Conservation (phyloP, 805 yeast genomes). For the Candida ulmi region DNA sequence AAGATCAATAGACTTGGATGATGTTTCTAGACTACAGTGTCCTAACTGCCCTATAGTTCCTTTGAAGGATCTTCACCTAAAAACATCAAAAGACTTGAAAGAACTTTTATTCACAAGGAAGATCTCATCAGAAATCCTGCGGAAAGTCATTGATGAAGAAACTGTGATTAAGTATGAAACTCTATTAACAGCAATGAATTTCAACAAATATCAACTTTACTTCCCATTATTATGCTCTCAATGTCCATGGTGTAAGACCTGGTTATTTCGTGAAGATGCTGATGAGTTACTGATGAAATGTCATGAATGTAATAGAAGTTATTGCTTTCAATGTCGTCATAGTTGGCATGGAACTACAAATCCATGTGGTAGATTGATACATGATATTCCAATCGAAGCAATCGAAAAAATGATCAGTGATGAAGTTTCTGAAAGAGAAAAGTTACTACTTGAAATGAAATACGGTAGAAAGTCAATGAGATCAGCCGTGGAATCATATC, state of each 20-base stretch:
- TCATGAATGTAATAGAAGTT: conserved; percentile 43
- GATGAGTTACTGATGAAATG: conserved; percentile 46
- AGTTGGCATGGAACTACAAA: conserved; percentile 57
- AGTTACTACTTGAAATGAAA: conserved; percentile 29
- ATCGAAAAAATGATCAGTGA: conserved; percentile 14
- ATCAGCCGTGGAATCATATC: conserved; percentile 37
- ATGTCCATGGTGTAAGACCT: conserved; percentile 48
- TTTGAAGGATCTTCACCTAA: conserved; percentile 13
- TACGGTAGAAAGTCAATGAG: conserved; percentile 42
- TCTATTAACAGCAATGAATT: conserved; percentile 33
- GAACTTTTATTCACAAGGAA: conserved; percentile 35
- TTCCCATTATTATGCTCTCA: conserved; percentile 43
- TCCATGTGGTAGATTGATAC: conserved; percentile 34
- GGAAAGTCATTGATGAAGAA: conserved; percentile 24
- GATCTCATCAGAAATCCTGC: conserved; percentile 30
- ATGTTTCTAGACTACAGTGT: conserved; percentile 48
- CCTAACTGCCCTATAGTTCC: conserved; percentile 39
- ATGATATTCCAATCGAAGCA: conserved; percentile 25
- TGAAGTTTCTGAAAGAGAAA: conserved; percentile 26
- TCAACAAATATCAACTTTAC: conserved; percentile 36
- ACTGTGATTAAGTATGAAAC: conserved; percentile 32
- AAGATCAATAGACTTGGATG: conserved; percentile 40
- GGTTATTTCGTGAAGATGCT: conserved; percentile 41
- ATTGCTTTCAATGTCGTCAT: conserved; percentile 50
- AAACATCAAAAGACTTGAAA: conserved; percentile 29